Evolutionary conservation across 169 alveolate genomes (phyloP).

Genomic region (Eimeria falciformis): DNA sequence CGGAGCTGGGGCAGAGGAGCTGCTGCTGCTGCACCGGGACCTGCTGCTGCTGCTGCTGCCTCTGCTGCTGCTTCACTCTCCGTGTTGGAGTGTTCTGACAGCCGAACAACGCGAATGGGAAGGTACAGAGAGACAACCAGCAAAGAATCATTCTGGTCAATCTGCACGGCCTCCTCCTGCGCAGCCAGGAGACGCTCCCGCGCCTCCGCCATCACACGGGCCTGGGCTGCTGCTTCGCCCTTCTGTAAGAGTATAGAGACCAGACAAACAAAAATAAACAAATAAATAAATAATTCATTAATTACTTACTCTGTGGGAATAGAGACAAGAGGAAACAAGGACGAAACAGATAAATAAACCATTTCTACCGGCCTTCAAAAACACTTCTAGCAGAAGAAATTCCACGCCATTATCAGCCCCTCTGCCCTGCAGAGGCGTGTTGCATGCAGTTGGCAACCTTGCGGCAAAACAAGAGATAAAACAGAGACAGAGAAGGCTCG

Average conservation of each 20-base stretch:
- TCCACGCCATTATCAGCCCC: too few relatives aligned
- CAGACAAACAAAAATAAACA: background rate
- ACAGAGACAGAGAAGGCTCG: too few relatives aligned
- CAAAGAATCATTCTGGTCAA: constrained; percentile 62
- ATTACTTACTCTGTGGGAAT: background rate
- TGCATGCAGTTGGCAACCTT: too few relatives aligned
- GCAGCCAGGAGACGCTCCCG: constrained; percentile 38
- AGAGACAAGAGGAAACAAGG: background rate
- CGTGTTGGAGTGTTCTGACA: background rate
- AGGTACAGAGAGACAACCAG: constrained; percentile 44
- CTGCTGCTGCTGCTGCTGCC: background rate
- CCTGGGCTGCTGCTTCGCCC: background rate
- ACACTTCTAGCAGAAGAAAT: too few relatives aligned
- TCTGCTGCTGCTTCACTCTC: background rate
- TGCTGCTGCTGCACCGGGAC: background rate
- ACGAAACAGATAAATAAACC: background rate
- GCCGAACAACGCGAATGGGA: constrained; percentile 52
- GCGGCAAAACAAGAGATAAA: too few relatives aligned
- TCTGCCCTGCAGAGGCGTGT: too few relatives aligned
- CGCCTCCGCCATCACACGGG: constrained; percentile 21
- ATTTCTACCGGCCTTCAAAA: background rate
- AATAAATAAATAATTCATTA: background rate
- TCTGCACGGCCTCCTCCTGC: constrained; percentile 15
- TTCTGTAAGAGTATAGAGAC: background rate
- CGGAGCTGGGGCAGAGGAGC: constrained; percentile 36